A percentile compares a stretch with the other conserved stretches of the same genome.
phyloP scores from a whole-genome alignment of 345 rosid genomes.

The Murraya koenigii region DNA sequence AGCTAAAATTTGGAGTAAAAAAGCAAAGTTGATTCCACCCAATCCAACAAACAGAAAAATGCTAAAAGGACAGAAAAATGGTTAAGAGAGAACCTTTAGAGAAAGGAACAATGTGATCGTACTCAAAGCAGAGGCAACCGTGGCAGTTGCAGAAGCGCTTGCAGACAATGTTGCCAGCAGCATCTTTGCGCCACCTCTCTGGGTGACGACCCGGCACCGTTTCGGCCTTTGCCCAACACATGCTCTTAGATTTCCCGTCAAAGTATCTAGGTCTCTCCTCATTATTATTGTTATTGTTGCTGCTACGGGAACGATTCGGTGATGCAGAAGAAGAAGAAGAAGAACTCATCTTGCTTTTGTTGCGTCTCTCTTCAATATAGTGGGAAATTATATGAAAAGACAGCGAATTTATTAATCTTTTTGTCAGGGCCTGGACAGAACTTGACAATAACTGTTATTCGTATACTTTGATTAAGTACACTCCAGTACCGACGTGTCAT shows the following conservation, averaged over 20 bases:
- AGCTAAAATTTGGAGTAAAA: neutral
- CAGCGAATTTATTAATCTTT: neutral
- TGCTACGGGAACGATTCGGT: slow-evolving; percentile 26
- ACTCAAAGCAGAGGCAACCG: slow-evolving; percentile 94
- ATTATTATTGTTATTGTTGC: slow-evolving; percentile 2
- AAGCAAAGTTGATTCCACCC: neutral
- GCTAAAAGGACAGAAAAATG: neutral
- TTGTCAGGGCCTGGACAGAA: neutral
- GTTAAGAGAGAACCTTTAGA: slow-evolving; percentile 62
- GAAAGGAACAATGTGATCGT: slow-evolving; percentile 87
- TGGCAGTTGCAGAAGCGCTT: slow-evolving; percentile 82
- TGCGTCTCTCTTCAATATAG: neutral
- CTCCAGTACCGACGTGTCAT: neutral
- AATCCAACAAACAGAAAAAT: neutral
- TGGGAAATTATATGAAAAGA: neutral
- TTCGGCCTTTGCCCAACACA: slow-evolving; percentile 79
- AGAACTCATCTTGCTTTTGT: slow-evolving; percentile 23
- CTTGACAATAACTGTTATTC: too few species aligned
- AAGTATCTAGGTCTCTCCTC: slow-evolving; percentile 77
- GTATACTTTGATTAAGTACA: too few species aligned
- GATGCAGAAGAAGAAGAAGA: slow-evolving; percentile 29
- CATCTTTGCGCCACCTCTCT: slow-evolving; percentile 94
- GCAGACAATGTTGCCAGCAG: slow-evolving; percentile 86
- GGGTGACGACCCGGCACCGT: slow-evolving; percentile 85
- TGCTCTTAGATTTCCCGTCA: slow-evolving; percentile 58